Evolutionary conservation across 2,329 filamentous ascomycete genomes (phyloP).

Genomic region (Albophoma yamanashiensis): DNA sequence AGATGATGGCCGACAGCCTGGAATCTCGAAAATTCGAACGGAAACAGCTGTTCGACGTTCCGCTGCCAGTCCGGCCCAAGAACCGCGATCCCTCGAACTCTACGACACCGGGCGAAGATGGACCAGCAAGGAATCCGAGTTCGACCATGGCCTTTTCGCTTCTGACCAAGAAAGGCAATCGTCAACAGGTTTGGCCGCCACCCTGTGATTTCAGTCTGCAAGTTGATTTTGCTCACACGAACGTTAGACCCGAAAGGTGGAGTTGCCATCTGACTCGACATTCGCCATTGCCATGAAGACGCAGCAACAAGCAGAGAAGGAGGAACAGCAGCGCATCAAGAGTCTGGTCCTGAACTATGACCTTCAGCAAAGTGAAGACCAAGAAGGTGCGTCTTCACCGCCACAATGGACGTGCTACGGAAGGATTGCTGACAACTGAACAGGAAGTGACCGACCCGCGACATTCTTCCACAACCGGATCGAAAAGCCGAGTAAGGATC

Average conservation of each 20-base stretch:
- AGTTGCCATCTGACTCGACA: constrained; percentile 79
- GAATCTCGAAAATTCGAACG: constrained; percentile 95
- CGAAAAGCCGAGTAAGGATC: constrained; percentile 49
- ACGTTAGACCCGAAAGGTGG: constrained; percentile 73
- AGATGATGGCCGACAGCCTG: constrained; percentile 95
- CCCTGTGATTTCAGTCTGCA: neutral
- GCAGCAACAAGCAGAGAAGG: constrained; percentile 87
- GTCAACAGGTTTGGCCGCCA: constrained; percentile 59
- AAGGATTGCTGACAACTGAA: neutral
- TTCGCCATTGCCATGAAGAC: constrained; percentile 95
- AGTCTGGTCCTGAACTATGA: constrained; percentile 95
- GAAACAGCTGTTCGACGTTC: constrained; percentile 91
- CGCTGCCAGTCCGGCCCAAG: constrained; percentile 75
- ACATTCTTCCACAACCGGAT: constrained; percentile 42
- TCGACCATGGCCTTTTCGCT: constrained; percentile 92
- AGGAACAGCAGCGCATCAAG: constrained; percentile 98
- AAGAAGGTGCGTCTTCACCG: constrained; percentile 50
- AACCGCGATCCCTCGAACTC: constrained; percentile 43
- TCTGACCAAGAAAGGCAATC: constrained; percentile 90
- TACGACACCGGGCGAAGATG: constrained; percentile 15
- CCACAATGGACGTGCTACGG: constrained; percentile 4
- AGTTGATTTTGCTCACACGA: neutral
- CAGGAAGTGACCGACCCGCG: constrained; percentile 38
- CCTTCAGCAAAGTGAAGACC: constrained; percentile 70
- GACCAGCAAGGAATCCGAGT: constrained; percentile 6